Conservation (phyloP, 2,329 filamentous ascomycete species). For the Monosporascus sp. region DNA sequence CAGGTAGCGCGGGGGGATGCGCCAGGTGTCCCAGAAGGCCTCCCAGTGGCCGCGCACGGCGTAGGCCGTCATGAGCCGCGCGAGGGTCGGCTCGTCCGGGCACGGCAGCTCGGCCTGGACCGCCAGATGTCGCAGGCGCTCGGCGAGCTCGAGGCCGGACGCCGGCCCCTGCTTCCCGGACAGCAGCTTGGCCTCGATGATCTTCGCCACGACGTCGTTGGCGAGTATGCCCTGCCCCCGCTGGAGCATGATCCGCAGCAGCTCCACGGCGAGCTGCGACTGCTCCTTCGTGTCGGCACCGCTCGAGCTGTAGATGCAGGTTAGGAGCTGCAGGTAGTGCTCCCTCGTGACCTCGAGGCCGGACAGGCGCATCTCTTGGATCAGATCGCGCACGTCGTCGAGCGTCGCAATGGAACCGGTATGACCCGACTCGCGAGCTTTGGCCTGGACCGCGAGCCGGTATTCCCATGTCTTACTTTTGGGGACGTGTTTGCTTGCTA, state of each 20-base stretch:
- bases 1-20: conserved; percentile 45
- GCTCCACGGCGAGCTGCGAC: conserved; percentile 34
- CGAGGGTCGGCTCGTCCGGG: conserved; percentile 31
- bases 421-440: conserved; percentile 13
- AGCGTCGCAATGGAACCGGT: conserved; percentile 8
- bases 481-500: conserved; percentile 22
- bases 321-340: conserved; percentile 32
- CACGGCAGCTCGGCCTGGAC: conserved; percentile 30
- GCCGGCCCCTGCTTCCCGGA: conserved; percentile 25
- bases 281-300: conserved; percentile 16
- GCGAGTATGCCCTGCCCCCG: conserved; percentile 37
- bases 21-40: conserved; percentile 57
- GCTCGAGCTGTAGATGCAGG: conserved; percentile 28
- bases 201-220: conserved; percentile 42
- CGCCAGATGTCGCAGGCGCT: conserved; percentile 41
- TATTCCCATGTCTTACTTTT: conserved; percentile 27
- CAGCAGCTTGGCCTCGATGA: conserved; percentile 35
- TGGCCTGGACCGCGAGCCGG: conserved; percentile 25
- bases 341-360: conserved; percentile 30
- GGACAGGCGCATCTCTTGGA: conserved; percentile 34
- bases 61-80: conserved; percentile 41
- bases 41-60: conserved; percentile 44
- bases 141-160: conserved; percentile 26
- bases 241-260: conserved; percentile 40
- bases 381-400: conserved; percentile 17